A percentile compares a stretch with the other conserved stretches of the same genome.
Evolutionary conservation across 2,329 filamentous ascomycete species (phyloP).

Genomic region (Lithohypha guttulata): DNA sequence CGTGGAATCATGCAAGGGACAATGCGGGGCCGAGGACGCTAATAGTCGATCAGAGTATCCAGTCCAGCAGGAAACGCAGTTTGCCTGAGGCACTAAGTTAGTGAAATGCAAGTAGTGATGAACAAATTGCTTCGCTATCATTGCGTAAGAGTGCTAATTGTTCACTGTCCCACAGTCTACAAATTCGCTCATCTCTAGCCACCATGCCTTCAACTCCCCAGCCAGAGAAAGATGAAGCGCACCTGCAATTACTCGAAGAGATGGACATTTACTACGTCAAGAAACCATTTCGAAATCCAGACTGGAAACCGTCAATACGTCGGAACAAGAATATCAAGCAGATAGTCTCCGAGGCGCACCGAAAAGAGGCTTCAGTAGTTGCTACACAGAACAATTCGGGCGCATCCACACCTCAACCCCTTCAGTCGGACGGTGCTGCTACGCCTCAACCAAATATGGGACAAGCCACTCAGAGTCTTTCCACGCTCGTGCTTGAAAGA

Average conservation of each 20-base stretch:
- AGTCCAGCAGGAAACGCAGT: too few species aligned
- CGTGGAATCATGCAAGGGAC: too few species aligned
- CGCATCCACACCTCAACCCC: constrained; percentile 53
- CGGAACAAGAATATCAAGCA: constrained; percentile 99
- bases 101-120: too few species aligned
- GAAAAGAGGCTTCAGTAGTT: constrained; percentile 78
- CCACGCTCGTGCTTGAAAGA: constrained; percentile 80
- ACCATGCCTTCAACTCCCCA: constrained; percentile 49
- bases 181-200: too few species aligned
- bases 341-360: constrained; percentile 77
- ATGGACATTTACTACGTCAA: constrained; percentile 80
- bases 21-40: too few species aligned
- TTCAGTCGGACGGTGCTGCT: constrained; percentile 30
- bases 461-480: constrained; percentile 78
- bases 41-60: too few species aligned
- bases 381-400: constrained; percentile 77
- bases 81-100: too few species aligned
- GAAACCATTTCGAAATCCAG: constrained; percentile 80
- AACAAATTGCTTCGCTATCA: too few species aligned
- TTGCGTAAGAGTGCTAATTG: too few species aligned
- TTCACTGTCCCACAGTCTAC: too few species aligned
- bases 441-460: constrained; percentile 56
- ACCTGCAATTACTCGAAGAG: constrained; percentile 76
- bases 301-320: constrained; percentile 86
- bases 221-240: constrained; percentile 62